Percentiles rank a stretch among this genome's conserved stretches.
Conservation (phyloP, 768 basidiomycete species). For the Psilocybe sp. region DNA sequence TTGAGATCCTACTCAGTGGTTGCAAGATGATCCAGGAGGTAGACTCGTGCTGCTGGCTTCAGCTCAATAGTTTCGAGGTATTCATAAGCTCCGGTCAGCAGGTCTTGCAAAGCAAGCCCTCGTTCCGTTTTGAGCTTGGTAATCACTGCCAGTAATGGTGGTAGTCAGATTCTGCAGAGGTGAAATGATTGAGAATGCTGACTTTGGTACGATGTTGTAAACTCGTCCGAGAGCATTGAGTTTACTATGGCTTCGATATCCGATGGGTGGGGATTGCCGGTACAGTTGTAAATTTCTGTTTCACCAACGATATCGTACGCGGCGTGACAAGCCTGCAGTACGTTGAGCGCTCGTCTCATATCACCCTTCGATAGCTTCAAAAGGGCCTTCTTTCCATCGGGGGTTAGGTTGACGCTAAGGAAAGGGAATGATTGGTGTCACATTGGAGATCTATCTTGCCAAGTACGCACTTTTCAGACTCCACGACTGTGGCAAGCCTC, state of each 20-base stretch:
- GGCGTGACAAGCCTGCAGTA: constrained; percentile 96
- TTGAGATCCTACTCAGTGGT: constrained; percentile 77
- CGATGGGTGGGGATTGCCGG: constrained; percentile 91
- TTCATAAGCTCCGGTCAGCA: constrained; percentile 89
- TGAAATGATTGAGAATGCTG: constrained; percentile 18
- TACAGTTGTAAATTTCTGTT: constrained; percentile 93
- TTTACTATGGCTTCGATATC: constrained; percentile 94
- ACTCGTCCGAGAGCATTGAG: constrained; percentile 95
- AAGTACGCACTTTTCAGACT: constrained; percentile 71
- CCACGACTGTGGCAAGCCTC: constrained; percentile 73
- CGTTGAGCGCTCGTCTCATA: constrained; percentile 95
- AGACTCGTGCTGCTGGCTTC: constrained; percentile 82
- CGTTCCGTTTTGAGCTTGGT: constrained; percentile 84
- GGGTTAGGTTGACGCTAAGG: constrained; percentile 77
- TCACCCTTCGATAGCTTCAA: constrained; percentile 95
- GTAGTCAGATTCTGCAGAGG: background rate
- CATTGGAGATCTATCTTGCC: background rate
- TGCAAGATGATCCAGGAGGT: constrained; percentile 90
- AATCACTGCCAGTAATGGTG: constrained; percentile 59
- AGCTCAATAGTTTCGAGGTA: constrained; percentile 85
- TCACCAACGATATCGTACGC: constrained; percentile 90
- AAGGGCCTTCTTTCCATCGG: constrained; percentile 84
- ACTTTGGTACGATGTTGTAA: constrained; percentile 88
- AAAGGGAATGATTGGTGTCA: background rate
- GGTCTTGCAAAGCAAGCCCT: constrained; percentile 92